Evolutionary conservation across 2,329 filamentous ascomycete species (phyloP).

Genomic region (Talaromyces sp.): DNA sequence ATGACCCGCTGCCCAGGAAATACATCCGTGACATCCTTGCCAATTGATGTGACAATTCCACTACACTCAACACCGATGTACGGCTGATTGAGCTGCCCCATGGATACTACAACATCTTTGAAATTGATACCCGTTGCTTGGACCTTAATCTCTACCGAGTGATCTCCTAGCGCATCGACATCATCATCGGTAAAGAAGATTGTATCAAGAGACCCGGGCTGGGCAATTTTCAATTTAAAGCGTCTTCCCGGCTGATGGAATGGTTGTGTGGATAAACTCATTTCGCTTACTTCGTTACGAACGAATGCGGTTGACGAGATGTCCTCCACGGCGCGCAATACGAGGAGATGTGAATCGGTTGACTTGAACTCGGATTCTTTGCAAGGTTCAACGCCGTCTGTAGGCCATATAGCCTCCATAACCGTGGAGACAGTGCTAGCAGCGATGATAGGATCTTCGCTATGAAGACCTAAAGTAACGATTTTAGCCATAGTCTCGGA

Average conservation of each 20-base stretch:
- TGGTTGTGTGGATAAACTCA: slow-evolving; percentile 24
- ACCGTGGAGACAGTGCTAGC: neutral
- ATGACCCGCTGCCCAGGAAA: slow-evolving; percentile 44
- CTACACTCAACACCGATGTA: slow-evolving; percentile 42
- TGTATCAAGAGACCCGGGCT: slow-evolving; percentile 27
- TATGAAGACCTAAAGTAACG: slow-evolving; percentile 27
- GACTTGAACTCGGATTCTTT: slow-evolving; percentile 28
- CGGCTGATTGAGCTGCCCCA: slow-evolving; percentile 17
- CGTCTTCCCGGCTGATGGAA: slow-evolving; percentile 26
- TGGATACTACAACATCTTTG: slow-evolving; percentile 19
- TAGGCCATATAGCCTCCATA: slow-evolving; percentile 25
- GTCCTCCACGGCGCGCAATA: slow-evolving; percentile 26
- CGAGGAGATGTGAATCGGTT: slow-evolving; percentile 23
- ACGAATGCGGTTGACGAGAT: slow-evolving; percentile 25
- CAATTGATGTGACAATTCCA: slow-evolving; percentile 35
- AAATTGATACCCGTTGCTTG: slow-evolving; percentile 19
- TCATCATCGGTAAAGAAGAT: slow-evolving; percentile 29
- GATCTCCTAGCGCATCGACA: slow-evolving; percentile 18
- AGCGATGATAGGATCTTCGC: slow-evolving; percentile 21
- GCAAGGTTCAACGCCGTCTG: slow-evolving; percentile 17
- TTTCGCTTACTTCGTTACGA: slow-evolving; percentile 28
- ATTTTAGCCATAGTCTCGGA: slow-evolving; percentile 28
- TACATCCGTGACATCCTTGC: slow-evolving; percentile 32
- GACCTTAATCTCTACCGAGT: slow-evolving; percentile 15
- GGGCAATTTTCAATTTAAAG: slow-evolving; percentile 24